Base-by-base conservation (phyloP, 2,329 filamentous ascomycete species). In the Hypoxylon sp. region DNA sequence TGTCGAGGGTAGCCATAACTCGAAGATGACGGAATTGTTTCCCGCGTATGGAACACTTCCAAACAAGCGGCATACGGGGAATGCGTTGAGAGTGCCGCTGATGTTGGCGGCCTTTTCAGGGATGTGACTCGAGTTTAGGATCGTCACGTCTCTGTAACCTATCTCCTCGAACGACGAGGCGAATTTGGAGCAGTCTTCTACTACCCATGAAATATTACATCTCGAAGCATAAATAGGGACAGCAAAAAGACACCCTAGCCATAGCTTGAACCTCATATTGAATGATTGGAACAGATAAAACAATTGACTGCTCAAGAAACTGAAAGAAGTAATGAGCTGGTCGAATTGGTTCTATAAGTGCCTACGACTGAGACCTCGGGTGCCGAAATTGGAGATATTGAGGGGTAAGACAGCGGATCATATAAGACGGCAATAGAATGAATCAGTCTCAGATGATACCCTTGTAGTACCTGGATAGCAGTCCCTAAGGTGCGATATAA, bases 11-110 rank as follows among this genome's bases (percentile, higher is more conserved):
- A 73, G 61, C 67, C 67, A 72, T 7, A 72, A 49, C 52, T 72
- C 61, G 30, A 72, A 73, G 24, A 66, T 55, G n/a, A 74, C 59
- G 0, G 67, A 69, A 20, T 71, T 64, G n/a, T 70, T 70, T 1
- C 50, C 55, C 1, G 58, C 50, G 37, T 71, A 71, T 6, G 64
- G 47, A 10, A 68, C 57, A 44, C 53, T 43, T 22, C 66, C 70
- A 44, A 67, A 67, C 4, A 70, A 46, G 11, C 66, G 68, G n/a
- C 70, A 72, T 22, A 65, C 37, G 7, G 68, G 51, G 24, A 49
- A 19, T 28, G 24, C 22, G 19, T 70, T 70, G 43, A 59, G 10
- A 8, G 28, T 56, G 13, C 49, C 56, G 13, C 56, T 63, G 20
- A 61, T 32, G 26, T 68, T 65, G 39, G 62, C 17, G 20, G 51